Percentiles rank a stretch among this genome's conserved stretches.
These are phyloP conservation scores for Jimgerdemannia flammicorona DNA, from an alignment of 192 early-diverging fungal species.

Conservation along the genomic window DNA sequence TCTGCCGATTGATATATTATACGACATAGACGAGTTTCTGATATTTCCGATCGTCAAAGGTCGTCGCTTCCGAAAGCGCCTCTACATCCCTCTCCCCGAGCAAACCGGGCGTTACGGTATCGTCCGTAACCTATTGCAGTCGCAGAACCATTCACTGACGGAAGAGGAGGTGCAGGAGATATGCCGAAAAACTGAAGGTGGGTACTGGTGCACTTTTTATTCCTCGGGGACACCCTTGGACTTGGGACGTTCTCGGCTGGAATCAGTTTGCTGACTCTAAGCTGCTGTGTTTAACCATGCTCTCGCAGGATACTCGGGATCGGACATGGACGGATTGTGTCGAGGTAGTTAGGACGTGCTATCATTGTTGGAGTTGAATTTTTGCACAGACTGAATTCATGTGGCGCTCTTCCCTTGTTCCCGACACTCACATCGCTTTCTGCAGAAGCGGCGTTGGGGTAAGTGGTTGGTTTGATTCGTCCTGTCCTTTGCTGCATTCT, in stretches of 20 bases:
- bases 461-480: background rate
- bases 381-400: conserved; percentile 7
- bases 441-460: conserved; percentile 61
- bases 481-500: background rate
- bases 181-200: conserved; percentile 59
- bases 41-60: background rate
- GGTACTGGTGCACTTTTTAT: conserved; percentile 5
- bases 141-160: conserved; percentile 53
- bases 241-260: too few species aligned
- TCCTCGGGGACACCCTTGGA: background rate
- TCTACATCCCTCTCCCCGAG: conserved; percentile 89
- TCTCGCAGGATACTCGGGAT: conserved; percentile 68
- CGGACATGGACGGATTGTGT: conserved; percentile 85
- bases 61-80: conserved; percentile 63
- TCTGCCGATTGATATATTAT: too few species aligned
- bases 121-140: conserved; percentile 56
- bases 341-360: conserved; percentile 29
- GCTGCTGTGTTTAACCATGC: background rate
- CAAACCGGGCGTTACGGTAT: conserved; percentile 58
- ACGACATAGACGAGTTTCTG: too few species aligned
- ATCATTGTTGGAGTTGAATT: background rate
- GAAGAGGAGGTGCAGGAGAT: conserved; percentile 58
- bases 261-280: background rate
- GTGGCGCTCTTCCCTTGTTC: background rate
- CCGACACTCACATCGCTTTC: background rate